A percentile compares a stretch with the other conserved stretches of the same genome.
Evolutionary conservation across 257 asterid species (phyloP).

Genomic region (Sherardia arvensis): DNA sequence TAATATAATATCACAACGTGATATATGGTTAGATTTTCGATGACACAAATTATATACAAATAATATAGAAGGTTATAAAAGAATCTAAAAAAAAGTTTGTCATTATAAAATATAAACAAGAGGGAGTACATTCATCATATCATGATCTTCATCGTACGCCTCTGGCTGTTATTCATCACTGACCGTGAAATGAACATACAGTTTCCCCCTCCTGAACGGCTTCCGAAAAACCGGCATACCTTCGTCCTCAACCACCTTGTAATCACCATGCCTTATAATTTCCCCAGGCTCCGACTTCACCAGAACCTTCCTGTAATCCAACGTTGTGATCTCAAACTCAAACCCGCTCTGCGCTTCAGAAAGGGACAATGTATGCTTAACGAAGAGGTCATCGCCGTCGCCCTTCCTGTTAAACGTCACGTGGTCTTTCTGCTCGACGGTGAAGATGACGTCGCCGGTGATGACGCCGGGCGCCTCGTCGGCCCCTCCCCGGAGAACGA

Average conservation of each 20-base stretch:
- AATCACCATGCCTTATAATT: constrained; percentile 54
- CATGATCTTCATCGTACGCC: too few species aligned
- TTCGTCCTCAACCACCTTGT: constrained; percentile 52
- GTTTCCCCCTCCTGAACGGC: constrained; percentile 52
- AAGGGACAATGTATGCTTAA: constrained; percentile 44
- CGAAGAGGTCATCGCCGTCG: constrained; percentile 47
- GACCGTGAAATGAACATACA: constrained; percentile 42
- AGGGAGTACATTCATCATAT: too few species aligned
- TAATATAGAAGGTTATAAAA: too few species aligned
- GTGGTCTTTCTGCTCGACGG: constrained; percentile 58
- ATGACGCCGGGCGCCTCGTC: constrained; percentile 61
- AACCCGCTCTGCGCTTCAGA: constrained; percentile 68
- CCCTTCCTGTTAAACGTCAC: constrained; percentile 55
- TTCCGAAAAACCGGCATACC: constrained; percentile 57
- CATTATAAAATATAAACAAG: too few species aligned
- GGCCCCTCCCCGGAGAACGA: constrained; percentile 61
- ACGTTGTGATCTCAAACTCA: constrained; percentile 41
- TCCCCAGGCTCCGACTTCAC: constrained; percentile 53
- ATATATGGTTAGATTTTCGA: too few species aligned
- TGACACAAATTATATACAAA: too few species aligned
- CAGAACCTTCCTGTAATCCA: constrained; percentile 51
- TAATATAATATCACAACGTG: too few species aligned
- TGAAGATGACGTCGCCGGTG: constrained; percentile 54
- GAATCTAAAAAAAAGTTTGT: too few species aligned
- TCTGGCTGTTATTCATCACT: too few species aligned